Evolutionary conservation across 148 eudicot genomes (phyloP).

Genomic region (Rhododendron molle): DNA sequence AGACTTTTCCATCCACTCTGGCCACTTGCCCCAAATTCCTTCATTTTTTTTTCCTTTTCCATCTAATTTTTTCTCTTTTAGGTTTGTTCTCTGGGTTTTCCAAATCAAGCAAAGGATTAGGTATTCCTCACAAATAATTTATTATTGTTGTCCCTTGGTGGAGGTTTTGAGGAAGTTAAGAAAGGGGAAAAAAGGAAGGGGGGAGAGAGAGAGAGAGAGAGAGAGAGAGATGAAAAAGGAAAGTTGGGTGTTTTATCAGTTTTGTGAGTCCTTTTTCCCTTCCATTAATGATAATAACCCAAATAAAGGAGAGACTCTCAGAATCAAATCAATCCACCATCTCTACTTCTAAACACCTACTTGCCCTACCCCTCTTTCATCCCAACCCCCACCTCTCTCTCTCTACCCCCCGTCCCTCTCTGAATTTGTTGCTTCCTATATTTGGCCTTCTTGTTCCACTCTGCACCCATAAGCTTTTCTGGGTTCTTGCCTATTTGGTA

Average conservation of each 20-base stretch:
- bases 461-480: background rate
- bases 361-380: background rate
- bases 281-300: background rate
- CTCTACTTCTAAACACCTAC: background rate
- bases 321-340: constrained; percentile 8
- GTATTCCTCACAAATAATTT: constrained; percentile 12
- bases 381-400: background rate
- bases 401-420: background rate
- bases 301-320: background rate
- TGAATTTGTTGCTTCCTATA: background rate
- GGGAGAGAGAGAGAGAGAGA: background rate
- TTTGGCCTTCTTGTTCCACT: background rate
- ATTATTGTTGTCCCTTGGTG: background rate
- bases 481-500: background rate
- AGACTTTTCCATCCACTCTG: background rate
- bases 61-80: constrained; percentile 1
- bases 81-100: constrained; percentile 18
- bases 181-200: background rate
- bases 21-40: background rate
- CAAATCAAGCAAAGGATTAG: constrained; percentile 23
- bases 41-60: constrained; percentile 6
- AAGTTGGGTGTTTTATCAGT: constrained; percentile 1
- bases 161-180: constrained; percentile 1
- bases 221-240: constrained; percentile 3
- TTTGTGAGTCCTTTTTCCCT: background rate